Evolutionary conservation across 2,329 filamentous ascomycete genomes (phyloP), one percentile per base, ranked within the genome.

Genomic region (Arachnomyces sp.): DNA sequence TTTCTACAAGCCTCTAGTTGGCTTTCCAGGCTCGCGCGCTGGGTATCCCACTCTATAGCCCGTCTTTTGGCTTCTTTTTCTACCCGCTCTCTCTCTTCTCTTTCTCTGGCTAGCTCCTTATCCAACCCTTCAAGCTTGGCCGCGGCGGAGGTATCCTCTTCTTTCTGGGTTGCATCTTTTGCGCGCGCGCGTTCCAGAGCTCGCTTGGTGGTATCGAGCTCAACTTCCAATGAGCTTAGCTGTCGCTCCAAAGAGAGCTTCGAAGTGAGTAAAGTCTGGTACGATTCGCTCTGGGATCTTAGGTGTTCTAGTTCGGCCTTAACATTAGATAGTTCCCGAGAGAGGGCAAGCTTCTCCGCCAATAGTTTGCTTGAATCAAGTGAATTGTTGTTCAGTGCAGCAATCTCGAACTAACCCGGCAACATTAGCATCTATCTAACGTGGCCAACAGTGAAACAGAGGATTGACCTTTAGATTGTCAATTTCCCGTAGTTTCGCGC

Each of bases 171-270:
- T 49, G 59, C 42, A 32, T 49, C 49, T 43, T 56, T 56, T 12
- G 48, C 39, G 20, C 67, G 49, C 63, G 73, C 73, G 38, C 80
- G 76, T 49, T 81, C 76, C 7, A 75, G 69, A 2, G 79, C 73
- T n/a, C 79, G 76, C 59, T 79, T 90, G 57, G 92, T 85, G 49
- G 84, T 85, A 48, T 89, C 85, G 2, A 94, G 71, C 51, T 94
- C 84, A 32, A 86, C 79, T 59, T 94, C 84, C 2, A 89, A 62
- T 2, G 81, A 79, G 54, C 74, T 81, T 18, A 94, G 61, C 61
- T 92, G 84, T 34, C 84, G 80, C 56, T 92, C 81, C 11, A 95
- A 65, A 2, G 82, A 74, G 34, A 90, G 70, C 59, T 93, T 94
- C 56, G 94, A 87, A 1, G 82, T 71, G 12, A 93, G 68, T 8